phyloP scores from a whole-genome alignment of 2,329 filamentous ascomycete genomes.

The Pestalotiopsis sp. region DNA sequence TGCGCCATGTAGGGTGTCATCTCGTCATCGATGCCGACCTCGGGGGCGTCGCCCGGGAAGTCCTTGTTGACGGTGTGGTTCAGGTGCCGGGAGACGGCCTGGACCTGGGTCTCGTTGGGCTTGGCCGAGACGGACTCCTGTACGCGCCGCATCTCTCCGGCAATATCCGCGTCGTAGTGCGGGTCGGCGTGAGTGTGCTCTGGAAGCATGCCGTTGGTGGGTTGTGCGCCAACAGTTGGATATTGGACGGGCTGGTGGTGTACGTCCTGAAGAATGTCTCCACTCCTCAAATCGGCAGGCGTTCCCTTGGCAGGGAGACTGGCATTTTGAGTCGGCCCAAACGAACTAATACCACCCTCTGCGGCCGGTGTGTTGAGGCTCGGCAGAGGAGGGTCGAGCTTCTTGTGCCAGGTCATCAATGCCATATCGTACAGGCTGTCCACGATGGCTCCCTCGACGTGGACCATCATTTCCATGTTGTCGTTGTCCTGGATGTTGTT shows the following conservation, averaged over 20 bases:
- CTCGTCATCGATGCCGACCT: conserved; percentile 51
- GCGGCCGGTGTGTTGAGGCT: conserved; percentile 53
- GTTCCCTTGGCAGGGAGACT: conserved; percentile 33
- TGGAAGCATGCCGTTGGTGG: conserved; percentile 34
- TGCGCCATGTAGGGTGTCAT: conserved; percentile 71
- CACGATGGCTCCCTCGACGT: conserved; percentile 76
- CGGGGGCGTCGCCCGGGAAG: conserved; percentile 55
- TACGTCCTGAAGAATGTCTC: not conserved
- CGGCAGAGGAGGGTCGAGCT: conserved; percentile 62
- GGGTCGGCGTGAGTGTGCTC: conserved; percentile 62
- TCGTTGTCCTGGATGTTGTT: conserved; percentile 82
- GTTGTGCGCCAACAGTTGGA: not conserved
- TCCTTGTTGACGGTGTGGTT: conserved; percentile 61
- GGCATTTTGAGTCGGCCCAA: conserved; percentile 23
- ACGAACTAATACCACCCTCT: conserved; percentile 29
- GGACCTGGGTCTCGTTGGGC: conserved; percentile 52
- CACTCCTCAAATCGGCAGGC: conserved; percentile 3
- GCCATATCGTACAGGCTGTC: conserved; percentile 77
- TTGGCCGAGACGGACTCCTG: conserved; percentile 58
- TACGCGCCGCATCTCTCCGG: conserved; percentile 63
- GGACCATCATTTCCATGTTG: conserved; percentile 80
- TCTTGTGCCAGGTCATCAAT: conserved; percentile 71
- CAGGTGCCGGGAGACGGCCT: conserved; percentile 66
- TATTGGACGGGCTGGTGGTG: not conserved
- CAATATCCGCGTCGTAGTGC: conserved; percentile 66